phyloP scores from a whole-genome alignment of 257 asterid species.

The Phtheirospermum japonicum region DNA sequence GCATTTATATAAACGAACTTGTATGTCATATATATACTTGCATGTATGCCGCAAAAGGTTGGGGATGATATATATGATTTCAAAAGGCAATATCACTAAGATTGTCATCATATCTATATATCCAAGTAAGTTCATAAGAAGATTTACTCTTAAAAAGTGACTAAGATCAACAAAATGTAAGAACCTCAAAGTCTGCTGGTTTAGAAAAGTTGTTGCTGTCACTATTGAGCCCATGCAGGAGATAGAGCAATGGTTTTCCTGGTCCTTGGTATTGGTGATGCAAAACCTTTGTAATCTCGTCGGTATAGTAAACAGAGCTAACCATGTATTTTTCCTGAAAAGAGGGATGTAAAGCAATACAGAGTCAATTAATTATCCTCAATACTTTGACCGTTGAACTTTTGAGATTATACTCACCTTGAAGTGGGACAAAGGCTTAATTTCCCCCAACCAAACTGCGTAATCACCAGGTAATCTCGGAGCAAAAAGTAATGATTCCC shows the following conservation, averaged over 20 bases:
- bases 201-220: constrained; percentile 79
- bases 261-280: constrained; percentile 53
- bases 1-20: background rate
- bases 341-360: constrained; percentile 23
- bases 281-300: constrained; percentile 70
- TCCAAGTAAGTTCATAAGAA: constrained; percentile 13
- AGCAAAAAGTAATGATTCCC: constrained; percentile 78
- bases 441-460: constrained; percentile 95
- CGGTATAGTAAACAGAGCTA: constrained; percentile 53
- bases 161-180: constrained; percentile 16
- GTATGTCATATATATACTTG: constrained; percentile 6
- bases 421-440: constrained; percentile 70
- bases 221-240: constrained; percentile 86
- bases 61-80: background rate
- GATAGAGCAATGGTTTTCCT: constrained; percentile 76
- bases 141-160: constrained; percentile 12
- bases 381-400: constrained; percentile 8
- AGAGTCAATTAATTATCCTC: constrained; percentile 14
- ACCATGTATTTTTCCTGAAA: constrained; percentile 82
- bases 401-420: constrained; percentile 51
- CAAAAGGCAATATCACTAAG: constrained; percentile 9
- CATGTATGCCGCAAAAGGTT: constrained; percentile 15
- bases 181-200: constrained; percentile 89
- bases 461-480: constrained; percentile 84
- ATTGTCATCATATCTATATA: constrained; percentile 9